Evolutionary conservation across 305 asterid genomes (phyloP), one percentile per base, ranked within the genome.

Genomic region (Solanum chacoense): DNA sequence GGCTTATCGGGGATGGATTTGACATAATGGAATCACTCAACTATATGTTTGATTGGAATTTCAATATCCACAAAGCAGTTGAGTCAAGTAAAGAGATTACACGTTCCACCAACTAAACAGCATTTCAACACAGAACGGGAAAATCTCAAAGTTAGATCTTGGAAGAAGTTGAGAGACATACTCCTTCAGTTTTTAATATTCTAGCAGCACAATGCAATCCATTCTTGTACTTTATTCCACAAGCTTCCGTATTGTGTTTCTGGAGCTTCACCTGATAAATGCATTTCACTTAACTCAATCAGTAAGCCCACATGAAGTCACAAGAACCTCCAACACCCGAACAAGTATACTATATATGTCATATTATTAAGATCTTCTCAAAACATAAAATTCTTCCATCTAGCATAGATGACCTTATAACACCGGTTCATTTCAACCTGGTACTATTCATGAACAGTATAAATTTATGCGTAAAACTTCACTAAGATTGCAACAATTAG

Each of bases 151-250:
- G 86, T 31, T 31, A 88, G 86, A 85, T 84, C 86, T 87, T 88
- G 50, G 42, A 63, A 91, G 86, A 92, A 90, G 90, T 87, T 88
- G 88, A 93, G 94, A 89, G 88, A 90, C 98, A 88, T 97, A 97
- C 99, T 91, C 99, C 99, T 92, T 97, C 99, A 16, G 95, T 94
- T 94, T 94, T 94, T 93, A 97, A 91, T 90, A 95, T 95, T 92
- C 96, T 93, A 79, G 95, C 91, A 89, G 98, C 91, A 87, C 99
- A 97, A 89, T 97, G 96, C 94, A 95, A 90, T 87, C 95, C 96
- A 89, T 92, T 93, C 92, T 91, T 94, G 94, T 97, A 96, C 91
- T 92, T 95, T 67, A 93, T 75, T 89, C 99, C 98, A 76, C 87
- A 59, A 75, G 96, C 94, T 93, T 91, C 96, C 29, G 98, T 94